Conservation (phyloP, 1,139 yeast species). For the Yamadazyma diddensiae region DNA sequence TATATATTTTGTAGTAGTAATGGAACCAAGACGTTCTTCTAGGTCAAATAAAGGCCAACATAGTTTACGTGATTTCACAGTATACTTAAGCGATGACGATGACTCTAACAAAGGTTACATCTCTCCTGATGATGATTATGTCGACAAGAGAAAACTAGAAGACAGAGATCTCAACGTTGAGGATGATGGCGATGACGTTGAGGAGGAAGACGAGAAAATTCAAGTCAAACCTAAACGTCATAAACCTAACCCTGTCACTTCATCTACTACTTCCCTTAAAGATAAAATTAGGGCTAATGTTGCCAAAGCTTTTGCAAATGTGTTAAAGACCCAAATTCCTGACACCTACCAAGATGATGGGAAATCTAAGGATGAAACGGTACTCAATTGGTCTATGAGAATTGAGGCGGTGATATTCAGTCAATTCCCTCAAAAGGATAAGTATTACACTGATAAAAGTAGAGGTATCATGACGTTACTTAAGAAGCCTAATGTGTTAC, state of each 20-base stretch:
- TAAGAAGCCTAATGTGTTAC: constrained; percentile 28
- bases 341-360: constrained; percentile 22
- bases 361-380: constrained; percentile 25
- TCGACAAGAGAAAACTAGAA: constrained; percentile 3
- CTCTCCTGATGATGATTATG: constrained; percentile 8
- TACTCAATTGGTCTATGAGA: constrained; percentile 36
- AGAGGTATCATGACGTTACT: constrained; percentile 33
- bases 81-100: constrained; percentile 11
- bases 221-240: not conserved
- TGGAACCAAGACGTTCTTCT: constrained; percentile 30
- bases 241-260: not conserved
- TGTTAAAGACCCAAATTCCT: constrained; percentile 43
- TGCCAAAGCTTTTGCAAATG: constrained; percentile 36
- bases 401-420: constrained; percentile 40
- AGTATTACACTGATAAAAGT: constrained; percentile 40
- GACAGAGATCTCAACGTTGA: constrained; percentile 7
- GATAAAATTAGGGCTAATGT: constrained; percentile 35
- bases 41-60: constrained; percentile 43
- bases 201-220: constrained; percentile 6
- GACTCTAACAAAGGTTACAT: constrained; percentile 1
- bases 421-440: constrained; percentile 21
- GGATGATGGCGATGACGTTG: constrained; percentile 11
- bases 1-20: constrained; percentile 1
- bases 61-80: constrained; percentile 27
- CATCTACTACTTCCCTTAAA: constrained; percentile 16